Evolutionary conservation across 108 stramenopile species (phyloP), one percentile per base, ranked within the genome.

Genomic region (Schizochytrium sp.): DNA sequence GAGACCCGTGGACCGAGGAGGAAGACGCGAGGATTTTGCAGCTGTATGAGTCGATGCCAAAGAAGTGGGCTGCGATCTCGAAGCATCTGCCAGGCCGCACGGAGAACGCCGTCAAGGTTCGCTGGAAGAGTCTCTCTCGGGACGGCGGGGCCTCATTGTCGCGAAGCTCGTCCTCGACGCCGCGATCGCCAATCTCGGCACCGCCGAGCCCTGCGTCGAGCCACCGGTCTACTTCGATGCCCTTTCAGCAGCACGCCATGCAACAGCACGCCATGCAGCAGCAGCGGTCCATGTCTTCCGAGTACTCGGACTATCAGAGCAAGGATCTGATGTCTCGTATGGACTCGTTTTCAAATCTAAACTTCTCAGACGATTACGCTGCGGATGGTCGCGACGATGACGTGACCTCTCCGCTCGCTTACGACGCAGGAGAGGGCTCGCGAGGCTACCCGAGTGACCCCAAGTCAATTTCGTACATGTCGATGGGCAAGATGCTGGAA

Each of bases 1-100:
- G 96, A 91, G 95, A 91, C 58, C 94, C 95, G 57, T 99, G 98
- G 98, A 94, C 91, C 58, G 89, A 87, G 72, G 96, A 96, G 55
- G 98, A 99, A 90, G 97, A 98, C 90, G 51, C 59, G 18, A 87
- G 92, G 28, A 87, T 95, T 6, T 5, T 88, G 16, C 41, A 19
- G 29, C 58, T 58, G 16, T 88, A 88, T 14, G 72, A 83, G 5
- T 34, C 57, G 6, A 57, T 89, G 55, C 87, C 87, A 6, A 18
- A 88, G 58, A 89, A 59, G 44, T 95, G 95, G 95, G 87, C 91
- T 51, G 93, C 92, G 72, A 95, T 95, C 69, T 92, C 95, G 44
- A 94, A 94, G 60, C 58, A 92, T 21, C 93, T 95, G 6, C 93
- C 93, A 14, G 95, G 95, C 6, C 92, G 95, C 44, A 95, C 94